These are phyloP conservation scores for Groenewaldozyma salmanticensis DNA, from an alignment of 805 yeast genomes.

Conservation along the genomic window DNA sequence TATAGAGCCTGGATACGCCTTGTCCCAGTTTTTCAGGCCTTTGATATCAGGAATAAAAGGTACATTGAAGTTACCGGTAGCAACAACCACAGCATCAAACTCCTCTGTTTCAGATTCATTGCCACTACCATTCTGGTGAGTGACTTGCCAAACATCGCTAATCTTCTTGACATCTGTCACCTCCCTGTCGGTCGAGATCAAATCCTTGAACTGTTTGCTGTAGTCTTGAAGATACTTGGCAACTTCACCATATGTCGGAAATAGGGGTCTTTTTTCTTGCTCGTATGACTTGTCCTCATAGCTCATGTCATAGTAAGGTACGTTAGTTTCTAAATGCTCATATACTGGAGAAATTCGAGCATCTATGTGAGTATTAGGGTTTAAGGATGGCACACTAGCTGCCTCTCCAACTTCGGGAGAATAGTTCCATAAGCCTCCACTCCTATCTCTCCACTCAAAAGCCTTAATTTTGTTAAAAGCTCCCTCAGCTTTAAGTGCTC, in stretches of 20 bases:
- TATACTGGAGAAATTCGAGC: constrained; percentile 52
- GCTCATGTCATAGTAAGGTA: constrained; percentile 57
- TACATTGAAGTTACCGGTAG: constrained; percentile 54
- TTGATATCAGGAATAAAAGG: constrained; percentile 49
- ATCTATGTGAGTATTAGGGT: constrained; percentile 18
- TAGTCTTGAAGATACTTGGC: constrained; percentile 51
- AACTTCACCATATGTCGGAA: constrained; percentile 55
- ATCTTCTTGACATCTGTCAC: constrained; percentile 35
- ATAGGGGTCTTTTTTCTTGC: constrained; percentile 32
- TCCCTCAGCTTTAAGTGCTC: constrained; percentile 47
- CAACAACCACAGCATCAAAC: constrained; percentile 54
- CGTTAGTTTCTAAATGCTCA: constrained; percentile 58
- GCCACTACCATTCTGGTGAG: constrained; percentile 19
- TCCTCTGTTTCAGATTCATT: constrained; percentile 8
- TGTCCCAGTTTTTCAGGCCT: constrained; percentile 43
- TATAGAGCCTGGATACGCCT: constrained; percentile 37
- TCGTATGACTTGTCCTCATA: constrained; percentile 43
- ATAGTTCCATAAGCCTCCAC: constrained; percentile 81
- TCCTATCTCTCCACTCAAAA: constrained; percentile 46
- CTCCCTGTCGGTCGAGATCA: constrained; percentile 38
- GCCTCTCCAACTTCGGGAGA: constrained; percentile 25
- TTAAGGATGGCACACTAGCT: constrained; percentile 26
- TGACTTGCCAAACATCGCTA: constrained; percentile 36
- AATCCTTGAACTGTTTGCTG: constrained; percentile 32
- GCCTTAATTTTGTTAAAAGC: constrained; percentile 37